phyloP scores from a whole-genome alignment of 192 early-diverging fungal genomes.

The Linnemannia schmuckeri region DNA sequence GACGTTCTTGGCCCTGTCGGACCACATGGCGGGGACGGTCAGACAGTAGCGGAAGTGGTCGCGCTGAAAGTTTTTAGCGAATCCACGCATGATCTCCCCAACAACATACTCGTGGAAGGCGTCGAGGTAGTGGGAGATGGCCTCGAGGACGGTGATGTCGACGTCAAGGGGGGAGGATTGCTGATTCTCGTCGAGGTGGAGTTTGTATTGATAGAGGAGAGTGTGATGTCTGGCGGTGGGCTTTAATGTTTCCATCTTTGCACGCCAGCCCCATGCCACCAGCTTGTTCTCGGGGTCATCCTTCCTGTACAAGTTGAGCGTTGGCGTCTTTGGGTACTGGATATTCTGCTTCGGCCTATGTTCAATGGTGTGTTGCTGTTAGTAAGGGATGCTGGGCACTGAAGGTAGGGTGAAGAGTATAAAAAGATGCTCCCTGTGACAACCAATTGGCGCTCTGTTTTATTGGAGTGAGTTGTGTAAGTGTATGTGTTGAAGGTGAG shows the following conservation, averaged over 20 bases:
- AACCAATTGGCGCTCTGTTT: too few relatives aligned
- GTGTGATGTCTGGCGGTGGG: constrained; percentile 47
- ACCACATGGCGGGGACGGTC: constrained; percentile 50
- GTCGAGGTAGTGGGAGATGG: constrained; percentile 60
- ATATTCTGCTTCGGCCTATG: constrained; percentile 49
- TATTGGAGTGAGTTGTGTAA: background rate
- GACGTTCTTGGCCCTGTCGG: constrained; percentile 56
- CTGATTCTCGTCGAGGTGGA: constrained; percentile 58
- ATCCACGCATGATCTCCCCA: constrained; percentile 58
- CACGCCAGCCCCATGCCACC: constrained; percentile 60
- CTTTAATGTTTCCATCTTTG: constrained; percentile 51
- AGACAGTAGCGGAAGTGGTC: constrained; percentile 57
- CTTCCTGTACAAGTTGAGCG: constrained; percentile 58
- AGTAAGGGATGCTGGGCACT: background rate
- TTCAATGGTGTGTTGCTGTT: background rate
- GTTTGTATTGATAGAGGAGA: constrained; percentile 58
- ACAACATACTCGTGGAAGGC: constrained; percentile 57
- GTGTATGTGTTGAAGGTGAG: background rate
- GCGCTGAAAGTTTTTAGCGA: constrained; percentile 60
- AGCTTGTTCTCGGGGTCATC: constrained; percentile 55
- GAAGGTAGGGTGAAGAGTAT: background rate
- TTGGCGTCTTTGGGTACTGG: constrained; percentile 62
- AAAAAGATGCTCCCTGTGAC: background rate
- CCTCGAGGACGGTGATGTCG: constrained; percentile 57
- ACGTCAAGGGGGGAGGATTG: constrained; percentile 51